Base-by-base conservation (phyloP, 345 rosid species). In the Limnanthes douglasii region DNA sequence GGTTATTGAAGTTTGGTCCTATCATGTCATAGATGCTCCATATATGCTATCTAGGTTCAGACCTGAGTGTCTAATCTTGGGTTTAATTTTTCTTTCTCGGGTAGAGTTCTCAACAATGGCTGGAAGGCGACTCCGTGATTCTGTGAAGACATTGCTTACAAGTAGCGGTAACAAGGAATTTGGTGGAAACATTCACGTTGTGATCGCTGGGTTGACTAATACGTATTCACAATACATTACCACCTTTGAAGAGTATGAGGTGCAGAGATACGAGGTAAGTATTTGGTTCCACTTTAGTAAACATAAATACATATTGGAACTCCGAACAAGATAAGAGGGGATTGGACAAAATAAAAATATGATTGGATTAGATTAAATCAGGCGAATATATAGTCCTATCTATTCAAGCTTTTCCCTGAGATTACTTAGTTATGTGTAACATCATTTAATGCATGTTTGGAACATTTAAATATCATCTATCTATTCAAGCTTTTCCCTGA, bases 21-120 rank as follows among this genome's bases (percentile, higher is more conserved):
- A n/a, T n/a, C n/a, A n/a, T n/a, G n/a, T n/a, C n/a, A n/a, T n/a
- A n/a, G n/a, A n/a, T n/a, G 20, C 38, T 10, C 16, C 19, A 13
- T 28, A 29, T 23, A 26, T 28, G 13, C n/a, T 51, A 28, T 57
- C 18, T 39, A 45, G 20, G 45, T 33, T 43, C 31, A 41, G 30
- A 47, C 24, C 22, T 31, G 28, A 31, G 7, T 38, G 28, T 18
- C 16, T 50, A 16, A 31, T 27, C 14, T 20, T 39, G 14, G 8
- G 11, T 8, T 16, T 27, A 31, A 14, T 43, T 40, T 37, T 31
- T 42, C 40, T 56, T 46, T 39, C 37, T 19, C 35, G 16, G 28
- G 39, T 70, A 92, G 99, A 92, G 60, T 92, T 85, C 44, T 75
- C 99, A 31, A 81, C 99, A 34, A 92, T 92, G 99, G 85, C 99